These are phyloP conservation scores for Talaromyces ruber DNA, from an alignment of 495 filamentous ascomycete species.

Conservation along the genomic window DNA sequence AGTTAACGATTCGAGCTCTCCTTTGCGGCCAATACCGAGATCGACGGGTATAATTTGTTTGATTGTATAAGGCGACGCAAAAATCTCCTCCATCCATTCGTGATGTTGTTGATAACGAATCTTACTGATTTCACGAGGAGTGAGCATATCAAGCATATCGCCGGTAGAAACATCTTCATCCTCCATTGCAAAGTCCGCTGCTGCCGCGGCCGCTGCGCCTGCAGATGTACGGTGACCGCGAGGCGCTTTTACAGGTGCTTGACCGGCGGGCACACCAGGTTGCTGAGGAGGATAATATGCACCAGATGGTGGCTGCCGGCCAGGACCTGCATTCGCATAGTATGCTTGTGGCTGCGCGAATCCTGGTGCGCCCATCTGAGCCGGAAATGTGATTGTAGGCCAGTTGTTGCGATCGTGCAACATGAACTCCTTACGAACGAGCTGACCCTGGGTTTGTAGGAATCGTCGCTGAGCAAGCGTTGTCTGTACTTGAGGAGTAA, in stretches of 20 bases:
- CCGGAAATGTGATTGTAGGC: constrained; percentile 72
- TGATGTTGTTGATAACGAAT: constrained; percentile 88
- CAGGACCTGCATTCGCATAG: constrained; percentile 22
- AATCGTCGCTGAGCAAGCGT: constrained; percentile 56
- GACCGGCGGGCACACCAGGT: constrained; percentile 18
- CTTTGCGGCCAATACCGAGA: constrained; percentile 77
- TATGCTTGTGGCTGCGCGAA: constrained; percentile 23
- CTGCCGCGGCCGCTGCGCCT: constrained; percentile 23
- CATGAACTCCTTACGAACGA: constrained; percentile 89
- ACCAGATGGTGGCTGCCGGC: constrained; percentile 17
- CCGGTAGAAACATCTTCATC: constrained; percentile 82
- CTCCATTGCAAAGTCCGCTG: constrained; percentile 54
- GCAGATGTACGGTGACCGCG: constrained; percentile 31
- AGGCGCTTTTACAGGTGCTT: constrained; percentile 23
- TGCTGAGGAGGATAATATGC: constrained; percentile 29
- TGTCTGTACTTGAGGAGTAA: constrained; percentile 47
- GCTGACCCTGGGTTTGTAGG: constrained; percentile 69
- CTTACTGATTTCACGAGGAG: constrained; percentile 77
- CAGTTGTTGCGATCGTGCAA: constrained; percentile 80
- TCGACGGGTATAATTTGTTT: constrained; percentile 80
- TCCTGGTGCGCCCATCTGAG: constrained; percentile 30
- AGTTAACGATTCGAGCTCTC: constrained; percentile 74
- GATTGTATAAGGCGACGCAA: constrained; percentile 76
- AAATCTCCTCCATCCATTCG: constrained; percentile 98
- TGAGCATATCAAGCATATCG: constrained; percentile 80